Percentiles rank a stretch among this genome's conserved stretches.
phyloP scores from a whole-genome alignment of 192 early-diverging fungal genomes.

The Gaertneriomyces semiglobifer region DNA sequence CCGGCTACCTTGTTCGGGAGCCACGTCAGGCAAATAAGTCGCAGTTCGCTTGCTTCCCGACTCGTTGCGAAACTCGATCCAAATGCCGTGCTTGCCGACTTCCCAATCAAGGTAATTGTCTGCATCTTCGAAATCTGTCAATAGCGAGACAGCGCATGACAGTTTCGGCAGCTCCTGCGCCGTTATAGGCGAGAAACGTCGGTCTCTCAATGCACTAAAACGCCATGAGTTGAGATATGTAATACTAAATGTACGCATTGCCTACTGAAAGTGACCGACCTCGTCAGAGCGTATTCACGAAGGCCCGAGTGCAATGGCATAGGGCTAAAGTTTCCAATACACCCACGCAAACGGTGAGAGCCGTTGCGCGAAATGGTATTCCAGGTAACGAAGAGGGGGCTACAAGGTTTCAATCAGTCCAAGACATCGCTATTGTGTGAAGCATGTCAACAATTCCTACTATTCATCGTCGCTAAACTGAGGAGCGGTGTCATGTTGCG shows the following conservation, averaged over 20 bases:
- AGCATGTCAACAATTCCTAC: constrained; percentile 39
- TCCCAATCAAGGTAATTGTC: constrained; percentile 81
- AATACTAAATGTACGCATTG: neutral
- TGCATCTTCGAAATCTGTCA: constrained; percentile 83
- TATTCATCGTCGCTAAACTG: constrained; percentile 58
- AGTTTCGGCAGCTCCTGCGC: constrained; percentile 63
- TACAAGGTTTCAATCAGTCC: constrained; percentile 20
- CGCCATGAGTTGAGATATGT: constrained; percentile 6
- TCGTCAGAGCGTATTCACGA: constrained; percentile 75
- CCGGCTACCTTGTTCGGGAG: constrained; percentile 66
- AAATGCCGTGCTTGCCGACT: constrained; percentile 87
- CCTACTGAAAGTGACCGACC: constrained; percentile 35
- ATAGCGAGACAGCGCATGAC: constrained; percentile 76
- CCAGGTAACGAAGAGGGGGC: constrained; percentile 87
- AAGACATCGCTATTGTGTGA: neutral
- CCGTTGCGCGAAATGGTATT: constrained; percentile 41
- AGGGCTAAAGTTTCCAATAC: constrained; percentile 87
- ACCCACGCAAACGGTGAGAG: constrained; percentile 70
- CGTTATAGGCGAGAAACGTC: constrained; percentile 78
- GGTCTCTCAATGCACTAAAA: constrained; percentile 72
- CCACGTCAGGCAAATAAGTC: constrained; percentile 91
- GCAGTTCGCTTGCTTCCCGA: constrained; percentile 53
- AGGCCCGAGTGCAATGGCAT: constrained; percentile 68
- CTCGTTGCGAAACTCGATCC: constrained; percentile 76
- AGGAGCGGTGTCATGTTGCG: constrained; percentile 34